Evolutionary conservation across 1,139 yeast genomes (phyloP), one percentile per base, ranked within the genome.

Genomic region (Hyphopichia buzzinii): DNA sequence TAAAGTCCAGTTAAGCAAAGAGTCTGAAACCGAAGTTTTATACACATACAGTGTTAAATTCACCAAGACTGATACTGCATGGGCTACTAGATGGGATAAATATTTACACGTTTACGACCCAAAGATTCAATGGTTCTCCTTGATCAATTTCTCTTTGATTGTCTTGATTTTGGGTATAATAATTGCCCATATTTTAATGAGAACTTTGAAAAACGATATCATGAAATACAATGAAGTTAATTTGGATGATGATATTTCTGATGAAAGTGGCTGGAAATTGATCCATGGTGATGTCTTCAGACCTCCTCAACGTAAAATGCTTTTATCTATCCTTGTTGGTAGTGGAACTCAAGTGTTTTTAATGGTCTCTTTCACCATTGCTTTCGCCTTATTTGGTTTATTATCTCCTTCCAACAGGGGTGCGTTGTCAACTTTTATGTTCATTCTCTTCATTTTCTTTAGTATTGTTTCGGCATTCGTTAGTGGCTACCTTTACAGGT

Each of bases 21-120:
- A 59, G n/a, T 39, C 44, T 15, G 65, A 59, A 16, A 56, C 65
- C 7, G 48, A 49, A 4, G 74, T 70, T 3, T 33, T 49, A 34
- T 71, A 56, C 49, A 64, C 75, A 8, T 71, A 71, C 49, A 57
- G 81, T 3, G 77, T 84, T 16, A 53, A 54, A 10, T 92, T 92
- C 73, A 59, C 65, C 22, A 74, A 75, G 39, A 84, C 95, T 12
- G 67, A 66, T 11, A 86, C 94, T 11, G 80, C 83, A 8, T 92
- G 97, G 98, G 97, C 97, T 23, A 92, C 97, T 1, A 81, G 99
- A 67, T 92, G 99, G 99, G 98, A 92, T 60, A 87, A 88, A 60
- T 92, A 92, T 58, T 74, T 92, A 53, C 95, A 88, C 53, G 94
- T 85, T 26, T 84, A 82, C 56, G 95, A 88, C 57, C 95, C 97